A percentile compares a stretch with the other conserved stretches of the same genome.
phyloP scores from a whole-genome alignment of 2,329 filamentous ascomycete genomes.

The Pezizomycotina sp. region DNA sequence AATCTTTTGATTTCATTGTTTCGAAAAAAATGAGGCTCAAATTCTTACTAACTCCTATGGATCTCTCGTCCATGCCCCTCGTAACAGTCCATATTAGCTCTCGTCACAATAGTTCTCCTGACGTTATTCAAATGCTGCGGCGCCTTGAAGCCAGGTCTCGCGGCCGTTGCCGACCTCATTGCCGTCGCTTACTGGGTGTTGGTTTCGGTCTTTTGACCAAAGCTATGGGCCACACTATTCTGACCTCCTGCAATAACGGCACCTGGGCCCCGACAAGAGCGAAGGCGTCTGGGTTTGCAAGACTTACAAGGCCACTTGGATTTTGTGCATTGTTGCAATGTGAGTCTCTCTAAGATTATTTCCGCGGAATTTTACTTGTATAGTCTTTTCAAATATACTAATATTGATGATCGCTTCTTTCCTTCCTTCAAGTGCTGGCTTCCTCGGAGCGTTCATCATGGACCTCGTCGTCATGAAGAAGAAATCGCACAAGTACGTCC shows the following conservation, averaged over 20 bases:
- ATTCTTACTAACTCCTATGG: no score
- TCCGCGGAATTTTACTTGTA: no score
- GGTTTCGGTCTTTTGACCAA: constrained; percentile 12
- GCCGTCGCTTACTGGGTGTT: constrained; percentile 8
- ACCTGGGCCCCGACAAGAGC: constrained; percentile 6
- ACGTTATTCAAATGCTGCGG: constrained; percentile 18
- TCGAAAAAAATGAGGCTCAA: no score
- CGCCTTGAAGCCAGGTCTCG: constrained; percentile 16
- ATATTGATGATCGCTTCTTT: not conserved
- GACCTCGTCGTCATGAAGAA: constrained; percentile 14
- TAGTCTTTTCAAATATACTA: not conserved
- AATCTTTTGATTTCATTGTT: no score
- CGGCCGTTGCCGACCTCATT: constrained; percentile 8
- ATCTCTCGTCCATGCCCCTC: no score
- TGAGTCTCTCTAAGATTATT: constrained; percentile 6
- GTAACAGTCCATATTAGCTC: constrained; percentile 11
- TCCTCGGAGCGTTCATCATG: constrained; percentile 7
- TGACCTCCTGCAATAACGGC: constrained; percentile 9
- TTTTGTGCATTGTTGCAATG: constrained; percentile 8
- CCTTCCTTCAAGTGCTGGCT: constrained; percentile 2
- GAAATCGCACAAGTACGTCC: constrained; percentile 18
- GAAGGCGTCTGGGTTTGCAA: constrained; percentile 16
- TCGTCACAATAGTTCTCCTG: constrained; percentile 14
- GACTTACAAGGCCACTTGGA: constrained; percentile 17
- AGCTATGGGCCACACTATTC: constrained; percentile 12